Conservation (phyloP, 139 green algal genomes). For the Chlamydomonas incerta region DNA sequence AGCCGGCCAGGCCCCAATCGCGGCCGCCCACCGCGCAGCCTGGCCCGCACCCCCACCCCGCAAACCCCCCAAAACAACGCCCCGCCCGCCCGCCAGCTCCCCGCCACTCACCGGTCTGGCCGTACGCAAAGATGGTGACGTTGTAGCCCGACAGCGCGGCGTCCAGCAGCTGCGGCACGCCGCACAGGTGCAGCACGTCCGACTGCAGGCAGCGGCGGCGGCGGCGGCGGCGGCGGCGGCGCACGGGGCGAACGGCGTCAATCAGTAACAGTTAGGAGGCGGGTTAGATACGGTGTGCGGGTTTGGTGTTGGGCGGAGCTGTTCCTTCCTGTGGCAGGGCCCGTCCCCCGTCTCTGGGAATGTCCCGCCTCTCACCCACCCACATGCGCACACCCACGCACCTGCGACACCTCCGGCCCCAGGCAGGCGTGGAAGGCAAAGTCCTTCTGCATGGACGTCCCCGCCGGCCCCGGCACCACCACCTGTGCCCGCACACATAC, state of each 20-base stretch:
- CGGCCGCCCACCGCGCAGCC: no score
- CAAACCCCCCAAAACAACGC: not conserved
- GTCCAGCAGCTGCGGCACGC: conserved; percentile 84
- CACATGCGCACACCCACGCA: no score
- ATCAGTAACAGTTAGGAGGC: no score
- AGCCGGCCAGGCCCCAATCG: no score
- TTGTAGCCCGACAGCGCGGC: conserved; percentile 87
- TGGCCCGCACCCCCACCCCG: not conserved
- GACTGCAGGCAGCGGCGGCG: not conserved
- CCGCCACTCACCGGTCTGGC: conserved; percentile 61
- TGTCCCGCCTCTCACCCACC: no score
- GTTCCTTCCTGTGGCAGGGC: no score
- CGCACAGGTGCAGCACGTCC: conserved; percentile 72
- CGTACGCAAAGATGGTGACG: conserved; percentile 77
- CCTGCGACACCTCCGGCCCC: conserved; percentile 65
- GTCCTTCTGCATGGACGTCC: conserved; percentile 67
- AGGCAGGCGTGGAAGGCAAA: conserved; percentile 80
- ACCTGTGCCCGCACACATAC: no score
- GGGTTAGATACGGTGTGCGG: no score
- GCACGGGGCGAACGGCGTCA: no score
- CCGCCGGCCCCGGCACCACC: conserved; percentile 63
- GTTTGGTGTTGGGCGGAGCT: no score
- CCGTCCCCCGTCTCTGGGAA: no score
- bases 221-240: no score
- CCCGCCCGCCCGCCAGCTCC: not conserved